Base-by-base conservation (phyloP, 2,329 filamentous ascomycete species). In the Alternaria triticina region DNA sequence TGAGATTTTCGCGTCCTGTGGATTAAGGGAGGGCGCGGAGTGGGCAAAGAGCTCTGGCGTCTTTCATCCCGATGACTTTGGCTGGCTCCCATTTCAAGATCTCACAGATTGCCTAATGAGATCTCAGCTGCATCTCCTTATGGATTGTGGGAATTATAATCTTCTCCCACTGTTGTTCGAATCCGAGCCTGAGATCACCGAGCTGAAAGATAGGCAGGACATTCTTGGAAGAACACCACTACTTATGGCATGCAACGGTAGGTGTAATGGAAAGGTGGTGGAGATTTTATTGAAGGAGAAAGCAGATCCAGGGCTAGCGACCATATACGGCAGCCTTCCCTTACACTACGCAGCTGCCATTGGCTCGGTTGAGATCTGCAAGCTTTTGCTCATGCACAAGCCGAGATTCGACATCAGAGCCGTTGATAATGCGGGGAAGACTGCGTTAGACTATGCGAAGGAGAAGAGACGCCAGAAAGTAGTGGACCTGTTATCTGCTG, bases 321-420 rank as follows among this genome's bases (percentile, higher is more conserved):
- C 65, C 1, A 20, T 52, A 9, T 65, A 45, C 12, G 59, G 59
- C 5, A 61, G 46, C 20, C 22, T 55, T 2, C 67, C 67, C 11
- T 59, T 71, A 10, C 67, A 71, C 43, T 69, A 61, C 12, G 65
- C 67, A 20, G 67, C 67, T 10, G 57, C 43, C 6, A 55, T 33
- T 1, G 66, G 58, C 5, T 47, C 46, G 2, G 1, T 36, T 4
- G 17, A 17, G 1, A 61, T 61, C 3, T 61, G 58, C n/a, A 2
- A 54, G 27, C 2, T 54, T n/a, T 33, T 68, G 13, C 28, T 61
- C 5, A 1, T 25, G 11, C 30, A 33, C 3, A 33, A 50, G 44
- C 3, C 6, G 13, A 5, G 13, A 9, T 50, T 44, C 7, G 17
- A 56, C 7, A 20, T 60, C 2, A 30, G 4, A 12, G 30, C 20